These are phyloP conservation scores for Handroanthus guayacan DNA, from an alignment of 257 asterid species.

Conservation along the genomic window DNA sequence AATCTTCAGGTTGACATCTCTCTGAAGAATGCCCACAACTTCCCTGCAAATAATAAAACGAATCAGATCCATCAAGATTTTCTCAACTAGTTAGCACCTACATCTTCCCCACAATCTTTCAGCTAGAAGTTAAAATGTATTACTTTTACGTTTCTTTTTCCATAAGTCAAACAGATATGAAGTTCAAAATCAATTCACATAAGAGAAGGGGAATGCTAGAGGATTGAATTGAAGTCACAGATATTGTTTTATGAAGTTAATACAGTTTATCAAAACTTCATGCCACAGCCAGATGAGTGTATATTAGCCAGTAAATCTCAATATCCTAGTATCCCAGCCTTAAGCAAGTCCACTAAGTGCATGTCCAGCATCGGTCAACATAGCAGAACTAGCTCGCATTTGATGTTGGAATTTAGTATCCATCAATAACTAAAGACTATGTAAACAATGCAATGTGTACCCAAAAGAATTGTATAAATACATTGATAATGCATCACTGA, in stretches of 20 bases:
- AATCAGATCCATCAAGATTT: constrained; percentile 27
- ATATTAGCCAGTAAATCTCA: not conserved
- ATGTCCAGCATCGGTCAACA: not conserved
- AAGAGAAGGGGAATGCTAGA: constrained; percentile 4
- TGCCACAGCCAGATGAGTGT: constrained; percentile 10
- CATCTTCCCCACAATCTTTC: not conserved
- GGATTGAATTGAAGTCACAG: not conserved
- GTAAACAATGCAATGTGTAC: not conserved
- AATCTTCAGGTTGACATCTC: constrained; percentile 42
- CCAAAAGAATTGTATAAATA: constrained; percentile 13
- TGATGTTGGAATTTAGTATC: not conserved
- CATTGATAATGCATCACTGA: constrained; percentile 40
- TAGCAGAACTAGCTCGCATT: not conserved
- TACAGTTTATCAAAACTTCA: not conserved
- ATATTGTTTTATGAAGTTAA: not conserved
- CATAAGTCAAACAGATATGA: not conserved
- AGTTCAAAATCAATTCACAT: not conserved
- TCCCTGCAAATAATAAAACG: constrained; percentile 51
- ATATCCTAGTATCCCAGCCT: not conserved
- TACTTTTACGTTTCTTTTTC: not conserved
- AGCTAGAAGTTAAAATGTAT: not conserved
- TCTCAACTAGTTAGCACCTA: constrained; percentile 13
- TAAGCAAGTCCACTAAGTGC: not conserved
- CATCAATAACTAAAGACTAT: constrained; percentile 14
- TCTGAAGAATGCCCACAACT: constrained; percentile 42